Evolutionary conservation across 306 rosid genomes (phyloP).

Genomic region (Malus sylvestris): DNA sequence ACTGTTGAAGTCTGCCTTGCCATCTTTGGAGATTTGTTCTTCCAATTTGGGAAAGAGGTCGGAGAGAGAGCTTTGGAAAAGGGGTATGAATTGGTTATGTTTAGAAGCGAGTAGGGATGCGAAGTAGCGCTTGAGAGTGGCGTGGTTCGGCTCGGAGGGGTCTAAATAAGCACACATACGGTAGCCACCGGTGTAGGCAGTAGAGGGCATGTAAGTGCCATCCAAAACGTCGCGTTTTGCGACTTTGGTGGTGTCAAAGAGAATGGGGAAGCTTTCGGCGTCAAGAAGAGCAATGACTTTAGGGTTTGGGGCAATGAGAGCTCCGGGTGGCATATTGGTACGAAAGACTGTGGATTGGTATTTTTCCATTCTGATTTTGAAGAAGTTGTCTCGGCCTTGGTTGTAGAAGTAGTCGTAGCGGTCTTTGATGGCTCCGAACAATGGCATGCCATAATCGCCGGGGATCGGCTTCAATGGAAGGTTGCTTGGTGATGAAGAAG

Average conservation of each 20-base stretch:
- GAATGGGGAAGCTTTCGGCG: slow-evolving; percentile 47
- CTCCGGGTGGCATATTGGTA: slow-evolving; percentile 76
- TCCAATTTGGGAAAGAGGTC: slow-evolving; percentile 30
- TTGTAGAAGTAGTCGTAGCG: slow-evolving; percentile 55
- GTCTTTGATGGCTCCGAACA: slow-evolving; percentile 51
- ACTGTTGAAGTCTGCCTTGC: slow-evolving; percentile 22
- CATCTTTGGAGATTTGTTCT: slow-evolving; percentile 9
- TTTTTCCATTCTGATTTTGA: slow-evolving; percentile 29
- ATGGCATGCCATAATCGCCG: slow-evolving; percentile 48
- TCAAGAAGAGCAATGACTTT: slow-evolving; percentile 54
- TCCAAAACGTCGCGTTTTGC: slow-evolving; percentile 49
- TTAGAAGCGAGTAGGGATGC: slow-evolving; percentile 19
- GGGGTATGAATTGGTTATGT: slow-evolving; percentile 40
- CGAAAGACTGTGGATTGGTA: slow-evolving; percentile 59
- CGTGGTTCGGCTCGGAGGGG: slow-evolving; percentile 49
- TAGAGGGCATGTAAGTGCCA: slow-evolving; percentile 84
- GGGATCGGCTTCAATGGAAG: slow-evolving; percentile 55
- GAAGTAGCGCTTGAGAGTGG: slow-evolving; percentile 33
- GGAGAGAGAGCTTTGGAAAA: slow-evolving; percentile 21
- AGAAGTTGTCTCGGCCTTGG: slow-evolving; percentile 56
- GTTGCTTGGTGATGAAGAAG: background rate
- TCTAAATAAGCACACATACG: slow-evolving; percentile 61
- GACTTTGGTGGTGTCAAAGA: slow-evolving; percentile 52
- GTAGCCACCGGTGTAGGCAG: slow-evolving; percentile 55
- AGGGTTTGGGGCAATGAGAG: slow-evolving; percentile 47